Evolutionary conservation across 169 alveolate genomes (phyloP).

Genomic region (Plasmodium inui): DNA sequence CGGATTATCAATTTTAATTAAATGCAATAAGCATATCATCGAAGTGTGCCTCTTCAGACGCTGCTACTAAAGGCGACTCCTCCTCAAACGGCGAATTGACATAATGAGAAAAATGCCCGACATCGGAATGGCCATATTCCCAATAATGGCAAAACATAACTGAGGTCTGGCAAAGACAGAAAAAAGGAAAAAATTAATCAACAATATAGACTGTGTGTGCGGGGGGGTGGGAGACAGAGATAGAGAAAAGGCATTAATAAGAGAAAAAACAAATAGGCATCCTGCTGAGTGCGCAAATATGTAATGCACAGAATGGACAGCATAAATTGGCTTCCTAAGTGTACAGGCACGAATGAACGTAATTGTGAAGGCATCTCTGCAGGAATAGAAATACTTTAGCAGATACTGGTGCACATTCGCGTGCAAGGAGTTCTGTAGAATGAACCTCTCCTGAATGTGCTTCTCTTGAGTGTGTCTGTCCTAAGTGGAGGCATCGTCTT

Average conservation of each 20-base stretch:
- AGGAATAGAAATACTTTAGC: not conserved
- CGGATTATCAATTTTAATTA: not conserved
- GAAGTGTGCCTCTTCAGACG: not conserved
- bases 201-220: not conserved
- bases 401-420: not conserved
- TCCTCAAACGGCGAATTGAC: not conserved
- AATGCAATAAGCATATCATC: no score
- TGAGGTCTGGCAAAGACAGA: no score
- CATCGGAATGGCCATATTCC: not conserved
- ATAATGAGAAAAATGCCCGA: not conserved
- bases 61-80: not conserved
- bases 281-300: not conserved
- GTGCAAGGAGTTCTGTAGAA: not conserved
- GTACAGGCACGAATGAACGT: not conserved
- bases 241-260: not conserved
- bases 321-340: not conserved
- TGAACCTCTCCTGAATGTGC: not conserved
- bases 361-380: not conserved
- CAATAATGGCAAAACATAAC: not conserved
- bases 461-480: no score
- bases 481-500: not conserved
- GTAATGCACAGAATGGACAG: not conserved
- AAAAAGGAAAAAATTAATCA: no score
- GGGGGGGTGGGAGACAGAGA: not conserved
- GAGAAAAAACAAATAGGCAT: not conserved